Base-by-base conservation (phyloP, 106 monocot genomes). In the Dioscorea zingiberensis region DNA sequence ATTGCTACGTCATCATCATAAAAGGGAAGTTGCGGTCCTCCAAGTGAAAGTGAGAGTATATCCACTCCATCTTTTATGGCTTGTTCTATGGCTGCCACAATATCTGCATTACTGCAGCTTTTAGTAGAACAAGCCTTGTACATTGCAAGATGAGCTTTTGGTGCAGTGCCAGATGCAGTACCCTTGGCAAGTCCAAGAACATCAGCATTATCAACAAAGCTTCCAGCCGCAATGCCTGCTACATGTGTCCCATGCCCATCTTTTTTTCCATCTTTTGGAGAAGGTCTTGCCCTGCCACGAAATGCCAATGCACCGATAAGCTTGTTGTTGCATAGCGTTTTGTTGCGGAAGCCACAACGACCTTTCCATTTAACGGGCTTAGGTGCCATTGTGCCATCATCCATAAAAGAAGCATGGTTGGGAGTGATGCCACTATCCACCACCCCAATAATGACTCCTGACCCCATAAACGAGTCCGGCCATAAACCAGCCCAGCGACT, bases 251-350 rank as follows among this genome's bases (percentile, higher is more conserved):
- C 65, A n/a, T 65, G 65, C 0, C 48, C 65, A 13, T 63, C 63
- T 9, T 38, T 38, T 10, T 10, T 38, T 2, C 4, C 4, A 38
- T 38, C 38, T 38, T 38, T 6, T 38, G 38, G 38, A 8, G 38
- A 38, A 38, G 38, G 38, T 6, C 38, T 38, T 38, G 9, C 10
- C 10, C 9, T 8, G 3, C 38, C 38, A 38, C 38, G 38, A 38
- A 38, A 38, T 38, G 38, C 38, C 0, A 38, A 8, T 8, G 38
- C 38, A 10, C 38, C 38, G 47, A 86, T 75, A 48, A 81, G 55
- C 65, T 86, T 86, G 55, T 81, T 81, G 77, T 75, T 85, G 81
- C 81, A 81, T 38, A 38, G 38, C 10, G 38, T 38, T 38, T 38
- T 38, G 38, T 38, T 38, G 38, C 3, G 38, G 38, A 38, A 38